These are phyloP conservation scores for Fonsecaea nubica DNA, from an alignment of 2,329 filamentous ascomycete genomes.

Conservation along the genomic window DNA sequence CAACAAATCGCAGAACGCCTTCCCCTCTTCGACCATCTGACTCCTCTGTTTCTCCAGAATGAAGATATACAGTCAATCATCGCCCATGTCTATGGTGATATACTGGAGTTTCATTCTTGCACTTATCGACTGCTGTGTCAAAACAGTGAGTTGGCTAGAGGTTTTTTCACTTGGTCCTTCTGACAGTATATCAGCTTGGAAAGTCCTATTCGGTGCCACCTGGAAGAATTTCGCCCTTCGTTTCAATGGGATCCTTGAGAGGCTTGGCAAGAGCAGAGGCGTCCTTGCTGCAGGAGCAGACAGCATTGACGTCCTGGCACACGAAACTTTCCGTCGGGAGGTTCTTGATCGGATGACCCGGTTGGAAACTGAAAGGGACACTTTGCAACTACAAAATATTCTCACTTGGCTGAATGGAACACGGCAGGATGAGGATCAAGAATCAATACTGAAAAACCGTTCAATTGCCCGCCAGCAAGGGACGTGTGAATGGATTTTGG, in stretches of 20 bases:
- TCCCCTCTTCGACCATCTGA: neutral
- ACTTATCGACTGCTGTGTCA: neutral
- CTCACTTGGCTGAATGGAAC: neutral
- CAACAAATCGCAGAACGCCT: neutral
- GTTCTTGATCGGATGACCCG: neutral
- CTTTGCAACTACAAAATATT: neutral
- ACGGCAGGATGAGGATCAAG: neutral
- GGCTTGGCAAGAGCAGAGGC: neutral
- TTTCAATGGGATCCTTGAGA: neutral
- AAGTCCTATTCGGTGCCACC: neutral
- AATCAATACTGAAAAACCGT: neutral
- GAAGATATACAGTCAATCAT: neutral
- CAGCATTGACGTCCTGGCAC: neutral
- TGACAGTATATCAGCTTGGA: neutral
- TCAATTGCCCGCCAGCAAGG: neutral
- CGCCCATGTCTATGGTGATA: neutral
- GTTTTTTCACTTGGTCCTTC: neutral
- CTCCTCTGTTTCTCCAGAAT: neutral
- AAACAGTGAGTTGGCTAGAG: neutral
- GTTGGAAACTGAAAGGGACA: neutral
- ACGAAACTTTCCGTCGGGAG: neutral
- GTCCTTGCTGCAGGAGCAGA: neutral
- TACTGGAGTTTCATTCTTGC: neutral
- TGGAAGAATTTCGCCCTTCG: neutral
- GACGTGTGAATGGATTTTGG: conserved; percentile 41